Conservation (phyloP, 2,329 filamentous ascomycete species). For the Hymenoscyphus infarciens region DNA sequence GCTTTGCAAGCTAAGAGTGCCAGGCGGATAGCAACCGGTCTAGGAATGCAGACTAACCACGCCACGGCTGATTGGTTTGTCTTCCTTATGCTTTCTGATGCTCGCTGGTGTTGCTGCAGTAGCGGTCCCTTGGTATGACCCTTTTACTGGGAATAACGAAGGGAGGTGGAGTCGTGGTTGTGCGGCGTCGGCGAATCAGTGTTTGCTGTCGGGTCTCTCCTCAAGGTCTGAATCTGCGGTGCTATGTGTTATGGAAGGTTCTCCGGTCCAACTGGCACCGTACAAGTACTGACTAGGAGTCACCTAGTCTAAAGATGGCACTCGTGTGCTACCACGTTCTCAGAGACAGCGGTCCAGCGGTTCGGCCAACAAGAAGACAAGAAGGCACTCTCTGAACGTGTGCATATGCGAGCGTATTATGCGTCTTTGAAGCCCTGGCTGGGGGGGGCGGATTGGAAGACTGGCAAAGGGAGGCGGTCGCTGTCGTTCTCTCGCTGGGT, state of each 20-base stretch:
- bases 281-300: too few relatives aligned
- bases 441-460: background rate
- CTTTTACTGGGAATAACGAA: background rate
- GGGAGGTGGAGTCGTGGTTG: constrained; percentile 3
- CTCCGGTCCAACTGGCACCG: constrained; percentile 1
- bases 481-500: too few relatives aligned
- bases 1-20: background rate
- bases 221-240: background rate
- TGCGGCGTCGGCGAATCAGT: constrained; percentile 5
- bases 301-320: background rate
- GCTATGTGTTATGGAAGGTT: constrained; percentile 2
- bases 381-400: constrained; percentile 4
- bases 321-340: background rate
- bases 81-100: constrained; percentile 7
- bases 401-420: constrained; percentile 12
- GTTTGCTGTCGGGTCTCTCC: background rate
- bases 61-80: background rate
- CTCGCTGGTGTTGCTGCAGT: constrained; percentile 6
- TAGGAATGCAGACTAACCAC: constrained; percentile 1
- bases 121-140: constrained; percentile 1
- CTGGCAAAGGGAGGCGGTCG: too few relatives aligned
- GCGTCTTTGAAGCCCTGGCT: background rate
- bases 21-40: constrained; percentile 10
- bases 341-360: background rate
- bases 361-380: constrained; percentile 9